Base-by-base conservation (phyloP, 208 protist species). In the Acanthamoeba rhysodes region DNA sequence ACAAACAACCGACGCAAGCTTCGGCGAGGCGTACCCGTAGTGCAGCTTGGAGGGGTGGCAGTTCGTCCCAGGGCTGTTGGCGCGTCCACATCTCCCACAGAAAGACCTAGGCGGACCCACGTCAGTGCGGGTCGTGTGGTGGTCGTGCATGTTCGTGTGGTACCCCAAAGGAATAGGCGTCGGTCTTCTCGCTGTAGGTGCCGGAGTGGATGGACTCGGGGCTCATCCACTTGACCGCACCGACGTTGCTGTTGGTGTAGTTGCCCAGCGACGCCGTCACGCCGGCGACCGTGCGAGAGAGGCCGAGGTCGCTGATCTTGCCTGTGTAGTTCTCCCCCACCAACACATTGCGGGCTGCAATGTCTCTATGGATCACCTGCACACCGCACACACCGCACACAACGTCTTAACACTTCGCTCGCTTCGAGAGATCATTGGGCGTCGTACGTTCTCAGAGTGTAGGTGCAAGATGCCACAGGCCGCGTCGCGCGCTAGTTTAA, bases 401-500 rank as follows among this genome's bases (percentile, higher is more conserved):
- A 12, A 5, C 2, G 45, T 88, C 2, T 34, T 2, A 48, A 18
- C 55, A 37, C 16, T 24, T 32, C n/a, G 16, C 41, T 45, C 78
- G 27, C 41, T n/a, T 10, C 20, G 20, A 41, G 0, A 84, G 1
- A 22, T 7, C 7, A 22, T 6, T 8, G 62, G 62, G 18, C 20
- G 62, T 53, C 41, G 55, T 68, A 93, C 87, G 22, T 93, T 93
- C 87, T 93, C 87, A 14, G 59, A 93, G 18, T 93, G 87, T 3
- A 93, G 37, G 48, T 93, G 87, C 20, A 93, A 59, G 34, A 93
- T 93, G 87, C 87, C 87, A n/a, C 53, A 93, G 22, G 87, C 87
- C 4, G 87, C 87, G 41, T 93, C 87, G 5, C 87, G 55, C 6
- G 87, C 87, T 0, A 93, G 18, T 59, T 93, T 93, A 1, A 93